phyloP scores from a whole-genome alignment of 352 stramenopile species.

The Phytophthora citrophthora region DNA sequence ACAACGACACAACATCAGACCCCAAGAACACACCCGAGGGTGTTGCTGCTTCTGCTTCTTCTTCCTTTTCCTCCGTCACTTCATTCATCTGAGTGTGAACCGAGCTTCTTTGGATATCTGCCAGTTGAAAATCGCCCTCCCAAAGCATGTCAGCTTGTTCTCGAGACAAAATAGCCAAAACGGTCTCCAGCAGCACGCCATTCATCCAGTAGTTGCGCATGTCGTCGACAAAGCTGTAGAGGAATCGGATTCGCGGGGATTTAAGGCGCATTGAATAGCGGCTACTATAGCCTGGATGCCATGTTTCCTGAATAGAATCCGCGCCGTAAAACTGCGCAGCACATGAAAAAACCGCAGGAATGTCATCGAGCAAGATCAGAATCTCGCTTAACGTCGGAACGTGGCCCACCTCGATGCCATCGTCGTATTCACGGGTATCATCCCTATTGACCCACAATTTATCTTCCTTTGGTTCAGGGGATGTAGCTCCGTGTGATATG shows the following conservation, averaged over 20 bases:
- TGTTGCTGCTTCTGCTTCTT: slow-evolving; percentile 5
- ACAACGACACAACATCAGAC: slow-evolving; percentile 83
- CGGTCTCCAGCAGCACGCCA: slow-evolving; percentile 65
- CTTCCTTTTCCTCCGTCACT: slow-evolving; percentile 14
- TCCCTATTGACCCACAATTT: slow-evolving; percentile 21
- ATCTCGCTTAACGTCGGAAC: slow-evolving; percentile 69
- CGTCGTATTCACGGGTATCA: slow-evolving; percentile 17
- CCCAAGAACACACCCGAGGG: slow-evolving; percentile 41
- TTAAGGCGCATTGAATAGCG: slow-evolving; percentile 76
- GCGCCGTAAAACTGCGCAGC: slow-evolving; percentile 79
- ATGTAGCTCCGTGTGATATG: slow-evolving; percentile 51
- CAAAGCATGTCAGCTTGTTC: slow-evolving; percentile 69
- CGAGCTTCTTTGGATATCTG: slow-evolving; percentile 32
- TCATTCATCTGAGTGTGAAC: slow-evolving; percentile 14
- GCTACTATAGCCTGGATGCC: slow-evolving; percentile 84
- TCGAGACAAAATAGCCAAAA: slow-evolving; percentile 65
- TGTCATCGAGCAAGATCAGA: slow-evolving; percentile 52
- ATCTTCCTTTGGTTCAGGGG: slow-evolving; percentile 25
- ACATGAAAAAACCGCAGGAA: slow-evolving; percentile 80
- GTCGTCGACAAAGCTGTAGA: slow-evolving; percentile 86
- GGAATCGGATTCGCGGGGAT: slow-evolving; percentile 79
- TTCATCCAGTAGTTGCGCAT: slow-evolving; percentile 78
- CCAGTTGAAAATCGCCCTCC: slow-evolving; percentile 78
- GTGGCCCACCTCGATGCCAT: slow-evolving; percentile 41
- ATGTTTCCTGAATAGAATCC: slow-evolving; percentile 77